Conservation (phyloP, 2,329 filamentous ascomycete genomes). For the Aspergillus clavatus region DNA sequence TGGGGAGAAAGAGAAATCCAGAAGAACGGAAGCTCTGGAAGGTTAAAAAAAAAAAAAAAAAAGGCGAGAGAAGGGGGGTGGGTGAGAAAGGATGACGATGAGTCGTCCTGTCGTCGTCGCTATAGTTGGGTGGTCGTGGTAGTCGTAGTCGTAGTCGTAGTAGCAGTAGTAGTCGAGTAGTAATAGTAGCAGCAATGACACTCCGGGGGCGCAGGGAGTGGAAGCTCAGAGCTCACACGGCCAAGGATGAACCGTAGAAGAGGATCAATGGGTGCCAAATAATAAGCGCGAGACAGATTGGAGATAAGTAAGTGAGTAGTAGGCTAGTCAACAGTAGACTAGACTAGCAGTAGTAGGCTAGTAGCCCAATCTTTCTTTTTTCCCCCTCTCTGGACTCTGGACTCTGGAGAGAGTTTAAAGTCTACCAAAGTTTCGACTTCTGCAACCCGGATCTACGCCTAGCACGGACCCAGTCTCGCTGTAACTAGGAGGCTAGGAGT, state of each 20-base stretch:
- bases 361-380: constrained; percentile 13
- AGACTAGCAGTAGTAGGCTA: too few species aligned
- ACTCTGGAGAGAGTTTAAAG: constrained; percentile 21
- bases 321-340: too few species aligned
- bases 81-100: constrained; percentile 9
- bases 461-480: constrained; percentile 19
- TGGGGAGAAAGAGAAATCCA: too few species aligned
- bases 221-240: constrained; percentile 14
- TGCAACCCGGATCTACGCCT: constrained; percentile 21
- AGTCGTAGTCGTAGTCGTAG: too few species aligned
- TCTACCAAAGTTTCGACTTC: constrained; percentile 26
- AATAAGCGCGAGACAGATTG: too few species aligned
- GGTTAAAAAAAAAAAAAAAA: too few species aligned
- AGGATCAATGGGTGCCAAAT: constrained; percentile 16
- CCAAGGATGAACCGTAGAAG: constrained; percentile 16
- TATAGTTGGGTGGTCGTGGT: too few species aligned
- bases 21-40: too few species aligned
- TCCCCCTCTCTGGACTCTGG: background rate
- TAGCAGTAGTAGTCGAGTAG: too few species aligned
- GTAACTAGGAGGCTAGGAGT: too few species aligned
- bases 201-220: constrained; percentile 16
- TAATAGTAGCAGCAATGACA: background rate
- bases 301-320: too few species aligned
- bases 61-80: constrained; percentile 10
- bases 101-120: too few species aligned